These are phyloP conservation scores for Manihot esculenta DNA, from an alignment of 441 rosid genomes.

Conservation along the genomic window DNA sequence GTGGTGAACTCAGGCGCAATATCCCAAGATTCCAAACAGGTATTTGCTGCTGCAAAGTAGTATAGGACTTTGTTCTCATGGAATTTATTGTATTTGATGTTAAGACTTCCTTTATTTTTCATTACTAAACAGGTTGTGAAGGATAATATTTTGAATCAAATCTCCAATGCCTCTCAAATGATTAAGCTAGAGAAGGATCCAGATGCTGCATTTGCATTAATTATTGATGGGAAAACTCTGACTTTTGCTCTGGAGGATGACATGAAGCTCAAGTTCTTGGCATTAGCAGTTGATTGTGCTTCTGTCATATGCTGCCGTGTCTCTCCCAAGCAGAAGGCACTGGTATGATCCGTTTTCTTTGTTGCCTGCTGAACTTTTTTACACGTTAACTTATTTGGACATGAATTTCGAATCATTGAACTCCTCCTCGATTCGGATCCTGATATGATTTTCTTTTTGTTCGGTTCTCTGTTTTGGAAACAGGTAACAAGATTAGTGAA, in stretches of 20 bases:
- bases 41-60: slow-evolving; percentile 30
- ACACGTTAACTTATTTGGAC: slow-evolving; percentile 2
- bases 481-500: slow-evolving; percentile 95
- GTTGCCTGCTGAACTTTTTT: background rate
- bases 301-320: slow-evolving; percentile 98
- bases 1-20: slow-evolving; percentile 45
- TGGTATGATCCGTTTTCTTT: slow-evolving; percentile 44
- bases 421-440: background rate
- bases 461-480: slow-evolving; percentile 16
- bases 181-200: slow-evolving; percentile 93
- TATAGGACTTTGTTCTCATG: slow-evolving; percentile 19
- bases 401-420: background rate
- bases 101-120: slow-evolving; percentile 30
- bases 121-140: slow-evolving; percentile 59
- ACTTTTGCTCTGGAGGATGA: slow-evolving; percentile 81
- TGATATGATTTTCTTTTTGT: background rate
- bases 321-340: slow-evolving; percentile 97
- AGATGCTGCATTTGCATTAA: slow-evolving; percentile 92
- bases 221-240: slow-evolving; percentile 91
- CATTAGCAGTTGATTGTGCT: slow-evolving; percentile 88
- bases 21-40: slow-evolving; percentile 62
- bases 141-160: slow-evolving; percentile 69
- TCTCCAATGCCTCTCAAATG: slow-evolving; percentile 88
- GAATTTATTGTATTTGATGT: slow-evolving; percentile 32
- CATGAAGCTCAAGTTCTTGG: slow-evolving; percentile 78